Percentiles rank a stretch among this genome's conserved stretches.
phyloP scores from a whole-genome alignment of 306 rosid species.

The Elaeagnus macrophylla region DNA sequence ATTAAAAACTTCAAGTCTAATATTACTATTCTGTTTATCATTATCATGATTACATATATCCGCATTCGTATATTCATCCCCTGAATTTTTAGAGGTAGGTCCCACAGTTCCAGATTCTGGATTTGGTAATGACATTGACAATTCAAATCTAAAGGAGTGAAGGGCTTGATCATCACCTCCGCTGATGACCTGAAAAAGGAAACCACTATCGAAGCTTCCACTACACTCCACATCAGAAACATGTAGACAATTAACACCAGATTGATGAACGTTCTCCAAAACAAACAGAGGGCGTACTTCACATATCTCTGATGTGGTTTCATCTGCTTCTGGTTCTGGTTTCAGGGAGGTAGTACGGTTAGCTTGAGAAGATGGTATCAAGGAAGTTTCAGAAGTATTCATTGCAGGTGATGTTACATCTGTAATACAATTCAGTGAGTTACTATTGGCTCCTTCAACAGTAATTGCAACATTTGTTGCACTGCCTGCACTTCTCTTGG shows the following conservation, averaged over 20 bases:
- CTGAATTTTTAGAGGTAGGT: slow-evolving; percentile 15
- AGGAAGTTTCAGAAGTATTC: slow-evolving; percentile 28
- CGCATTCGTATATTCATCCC: slow-evolving; percentile 21
- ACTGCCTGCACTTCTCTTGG: slow-evolving; percentile 30
- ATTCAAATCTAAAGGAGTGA: slow-evolving; percentile 48
- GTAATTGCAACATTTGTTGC: slow-evolving; percentile 19
- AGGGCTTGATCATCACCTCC: slow-evolving; percentile 98
- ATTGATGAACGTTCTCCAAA: slow-evolving; percentile 57
- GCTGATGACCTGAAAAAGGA: slow-evolving; percentile 48
- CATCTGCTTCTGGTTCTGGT: slow-evolving; percentile 25
- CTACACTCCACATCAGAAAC: slow-evolving; percentile 51
- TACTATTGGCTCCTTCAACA: slow-evolving; percentile 18
- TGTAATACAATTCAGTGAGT: slow-evolving; percentile 16
- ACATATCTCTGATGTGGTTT: slow-evolving; percentile 35
- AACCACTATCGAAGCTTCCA: slow-evolving; percentile 25
- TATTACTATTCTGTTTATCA: slow-evolving; percentile 25
- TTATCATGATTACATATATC: slow-evolving; percentile 20
- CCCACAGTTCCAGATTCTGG: slow-evolving; percentile 23
- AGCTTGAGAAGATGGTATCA: slow-evolving; percentile 27
- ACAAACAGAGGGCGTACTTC: slow-evolving; percentile 59
- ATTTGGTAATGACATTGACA: slow-evolving; percentile 27
- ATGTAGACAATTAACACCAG: slow-evolving; percentile 92
- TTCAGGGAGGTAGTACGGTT: slow-evolving; percentile 22
- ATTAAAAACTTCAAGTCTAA: slow-evolving; percentile 39
- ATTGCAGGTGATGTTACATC: slow-evolving; percentile 22